Evolutionary conservation across 176 grass and related monocot genomes (phyloP), one percentile per base, ranked within the genome.

Genomic region (Cenchrus americanus): DNA sequence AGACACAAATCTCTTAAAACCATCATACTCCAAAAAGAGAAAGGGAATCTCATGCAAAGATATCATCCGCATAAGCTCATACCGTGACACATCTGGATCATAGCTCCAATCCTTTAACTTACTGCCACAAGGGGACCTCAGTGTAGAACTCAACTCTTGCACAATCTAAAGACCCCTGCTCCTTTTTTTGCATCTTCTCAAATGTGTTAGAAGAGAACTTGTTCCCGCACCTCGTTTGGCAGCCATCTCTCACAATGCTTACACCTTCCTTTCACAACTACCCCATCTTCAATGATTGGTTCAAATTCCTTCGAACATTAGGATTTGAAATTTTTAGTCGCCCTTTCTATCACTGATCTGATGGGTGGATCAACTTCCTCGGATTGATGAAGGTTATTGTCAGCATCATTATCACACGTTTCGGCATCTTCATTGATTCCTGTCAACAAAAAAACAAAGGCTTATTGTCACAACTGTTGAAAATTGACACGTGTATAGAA

Each of bases 221-320:
- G 71, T 69, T 13, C 63, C 78, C 1, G 57, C 53, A 55, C 66
- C 50, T 17, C 48, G 11, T 23, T 10, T 41, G 6, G 77, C 61
- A 83, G 18, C 8, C 15, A 49, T 70, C 7, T 24, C 0, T 81
- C 64, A 43, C 49, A 80, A 11, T 80, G 78, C 17, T 80, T 80
- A 12, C 63, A 80, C 24, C 21, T 32, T 42, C 12, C 78, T 23
- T 54, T 21, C 1, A 22, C 30, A 54, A 69, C 11, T 24, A 24
- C 21, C 22, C 17, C 11, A 57, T 43, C 7, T 14, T 55, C 13
- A 2, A 80, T 0, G 2, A 80, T 7, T 15, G 49, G 64, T 17
- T 15, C 49, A 55, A 23, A 69, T 5, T 57, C 49, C 0, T 69
- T 24, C 49, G 49, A 80, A 54, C 61, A 79, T 0, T 5, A 1